Evolutionary conservation across 1,284 basidiomycete genomes (phyloP).

Genomic region (Lignosus rhinocerotis): DNA sequence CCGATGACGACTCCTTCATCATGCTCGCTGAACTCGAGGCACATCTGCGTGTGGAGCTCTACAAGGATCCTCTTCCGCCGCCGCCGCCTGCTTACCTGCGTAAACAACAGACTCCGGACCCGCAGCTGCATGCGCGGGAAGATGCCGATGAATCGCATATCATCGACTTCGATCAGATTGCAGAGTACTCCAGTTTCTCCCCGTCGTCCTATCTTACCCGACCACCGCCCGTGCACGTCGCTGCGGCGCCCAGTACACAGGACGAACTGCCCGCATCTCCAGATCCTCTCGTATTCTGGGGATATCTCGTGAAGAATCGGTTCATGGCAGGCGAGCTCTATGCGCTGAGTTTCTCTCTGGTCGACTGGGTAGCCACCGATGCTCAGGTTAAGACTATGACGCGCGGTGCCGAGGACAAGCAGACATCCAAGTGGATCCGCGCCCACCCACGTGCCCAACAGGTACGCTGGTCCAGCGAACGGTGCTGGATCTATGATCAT

Average conservation of each 20-base stretch:
- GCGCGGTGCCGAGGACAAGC: conserved; percentile 92
- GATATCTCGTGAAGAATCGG: conserved; percentile 89
- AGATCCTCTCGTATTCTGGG: conserved; percentile 89
- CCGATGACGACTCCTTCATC: conserved; percentile 92
- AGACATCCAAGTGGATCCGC: conserved; percentile 93
- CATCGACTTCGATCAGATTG: conserved; percentile 14
- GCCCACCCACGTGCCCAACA: conserved; percentile 80
- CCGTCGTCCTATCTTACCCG: conserved; percentile 12
- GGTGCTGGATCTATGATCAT: conserved; percentile 98
- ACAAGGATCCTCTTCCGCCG: conserved; percentile 34
- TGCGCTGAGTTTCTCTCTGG: conserved; percentile 87
- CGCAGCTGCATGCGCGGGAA: not conserved
- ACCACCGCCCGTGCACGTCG: conserved; percentile 1
- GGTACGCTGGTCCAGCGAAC: conserved; percentile 89
- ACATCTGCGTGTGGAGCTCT: conserved; percentile 74
- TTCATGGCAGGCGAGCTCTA: conserved; percentile 99
- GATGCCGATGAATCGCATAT: conserved; percentile 2
- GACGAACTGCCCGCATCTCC: conserved; percentile 26
- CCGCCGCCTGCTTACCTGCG: conserved; percentile 14
- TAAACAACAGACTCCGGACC: conserved; percentile 4
- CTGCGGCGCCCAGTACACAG: not conserved
- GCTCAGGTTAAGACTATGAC: conserved; percentile 66
- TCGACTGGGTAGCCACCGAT: conserved; percentile 85
- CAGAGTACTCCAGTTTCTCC: conserved; percentile 12
- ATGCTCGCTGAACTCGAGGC: conserved; percentile 93